Evolutionary conservation across 805 yeast genomes (phyloP), one percentile per base, ranked within the genome.

Genomic region (Kuraishia floccosa): DNA sequence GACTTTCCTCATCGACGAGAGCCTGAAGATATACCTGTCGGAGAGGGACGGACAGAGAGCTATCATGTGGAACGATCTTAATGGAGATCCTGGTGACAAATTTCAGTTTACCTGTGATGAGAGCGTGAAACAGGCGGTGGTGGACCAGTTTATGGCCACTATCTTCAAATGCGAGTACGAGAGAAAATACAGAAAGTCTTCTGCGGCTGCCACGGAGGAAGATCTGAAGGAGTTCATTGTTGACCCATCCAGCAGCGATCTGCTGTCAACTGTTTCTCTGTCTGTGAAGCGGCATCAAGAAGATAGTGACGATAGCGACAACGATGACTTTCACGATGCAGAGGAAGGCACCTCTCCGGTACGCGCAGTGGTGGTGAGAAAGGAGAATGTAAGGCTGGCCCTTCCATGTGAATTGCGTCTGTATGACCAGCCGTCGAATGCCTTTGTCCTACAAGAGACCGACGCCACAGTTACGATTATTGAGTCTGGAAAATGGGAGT

Each of bases 21-120:
- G 68, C 3, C 56, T 89, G 34, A 57, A 65, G 24, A 59, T 87
- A 30, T 63, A 72, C 35, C 61, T 60, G 35, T 60, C 68, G 34
- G 66, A 68, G 32, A 52, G 60, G 25, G 69, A 72, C 23, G 81
- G 77, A 1, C 57, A 66, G 4, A 56, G 63, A 24, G 72, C 76
- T 2, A 66, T 89, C 17, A 61, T 78, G 0, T 89, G 97, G 97
- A 63, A 58, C 10, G 95, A 91, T 50, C 48, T 73, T 23, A 75
- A 74, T 27, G 96, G 95, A n/a, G 96, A 87, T 44, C 63, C 65
- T 4, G 96, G 85, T 16, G 96, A 87, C 46, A 57, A 63, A 39
- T 85, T 79, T 52, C 94, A 86, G 52, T 87, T 83, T 54, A 65
- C 80, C 15, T 71, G 84, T 30, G 83, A 75, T 37, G 67, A 65